Conservation (phyloP, 148 eudicot species). For the Nepenthes gracilis region DNA sequence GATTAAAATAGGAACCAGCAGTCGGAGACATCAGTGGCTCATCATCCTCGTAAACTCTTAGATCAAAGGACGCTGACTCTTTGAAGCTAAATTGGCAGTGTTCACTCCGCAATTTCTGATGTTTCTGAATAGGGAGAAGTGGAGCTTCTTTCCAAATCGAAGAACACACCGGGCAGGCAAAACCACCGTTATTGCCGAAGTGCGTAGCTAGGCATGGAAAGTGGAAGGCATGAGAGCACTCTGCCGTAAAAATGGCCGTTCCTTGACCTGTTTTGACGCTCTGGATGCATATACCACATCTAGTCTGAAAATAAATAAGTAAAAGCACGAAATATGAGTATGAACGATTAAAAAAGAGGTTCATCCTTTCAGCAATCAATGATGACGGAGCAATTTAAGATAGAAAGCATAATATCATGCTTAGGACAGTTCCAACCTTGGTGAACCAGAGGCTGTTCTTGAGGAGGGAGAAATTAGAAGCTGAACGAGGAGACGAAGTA, state of each 20-base stretch:
- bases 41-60: conserved; percentile 73
- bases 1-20: conserved; percentile 46
- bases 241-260: conserved; percentile 76
- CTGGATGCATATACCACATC: conserved; percentile 73
- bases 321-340: neutral
- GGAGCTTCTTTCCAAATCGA: conserved; percentile 67
- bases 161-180: conserved; percentile 61
- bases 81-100: conserved; percentile 3
- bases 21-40: conserved; percentile 65
- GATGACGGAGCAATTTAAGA: too few relatives aligned
- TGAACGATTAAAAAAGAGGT: neutral
- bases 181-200: conserved; percentile 25
- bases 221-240: conserved; percentile 76
- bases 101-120: neutral
- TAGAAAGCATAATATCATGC: neutral
- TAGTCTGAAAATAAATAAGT: conserved; percentile 29
- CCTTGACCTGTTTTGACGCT: conserved; percentile 67
- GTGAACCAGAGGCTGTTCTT: conserved; percentile 44
- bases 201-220: conserved; percentile 62
- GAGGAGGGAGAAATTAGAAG: conserved; percentile 55
- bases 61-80: conserved; percentile 11
- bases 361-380: too few relatives aligned
- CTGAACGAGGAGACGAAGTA: conserved; percentile 57
- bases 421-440: neutral
- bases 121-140: conserved; percentile 15